phyloP scores from a whole-genome alignment of 75 land plant species.

The Selaginella tamariscina region DNA sequence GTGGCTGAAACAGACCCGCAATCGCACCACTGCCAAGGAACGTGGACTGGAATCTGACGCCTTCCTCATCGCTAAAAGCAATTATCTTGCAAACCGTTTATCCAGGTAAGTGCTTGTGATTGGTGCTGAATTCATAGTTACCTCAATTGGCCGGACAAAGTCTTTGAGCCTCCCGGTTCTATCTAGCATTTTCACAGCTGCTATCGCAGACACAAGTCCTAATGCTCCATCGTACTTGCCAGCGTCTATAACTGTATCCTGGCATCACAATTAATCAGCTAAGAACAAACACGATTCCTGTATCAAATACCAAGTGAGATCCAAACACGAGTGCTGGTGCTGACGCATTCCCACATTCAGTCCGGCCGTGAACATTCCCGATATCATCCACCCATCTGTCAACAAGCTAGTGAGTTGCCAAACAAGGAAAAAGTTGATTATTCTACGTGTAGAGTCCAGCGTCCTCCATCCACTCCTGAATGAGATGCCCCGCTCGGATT shows the following conservation, averaged over 20 bases:
- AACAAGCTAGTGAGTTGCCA: background rate
- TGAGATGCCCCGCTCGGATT: constrained; percentile 46
- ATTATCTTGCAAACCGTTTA: constrained; percentile 46
- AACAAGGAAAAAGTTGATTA: background rate
- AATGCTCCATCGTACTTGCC: constrained; percentile 88
- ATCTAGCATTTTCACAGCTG: constrained; percentile 70
- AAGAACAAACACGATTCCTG: background rate
- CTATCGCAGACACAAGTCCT: constrained; percentile 81
- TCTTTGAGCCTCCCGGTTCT: constrained; percentile 33
- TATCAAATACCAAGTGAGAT: constrained; percentile 62
- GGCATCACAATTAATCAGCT: background rate
- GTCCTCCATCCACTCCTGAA: constrained; percentile 82
- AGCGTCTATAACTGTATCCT: constrained; percentile 99
- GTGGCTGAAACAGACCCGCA: constrained; percentile 60
- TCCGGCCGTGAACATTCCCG: constrained; percentile 92
- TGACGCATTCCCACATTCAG: constrained; percentile 49
- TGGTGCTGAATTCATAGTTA: constrained; percentile 9
- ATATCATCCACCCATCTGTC: constrained; percentile 84
- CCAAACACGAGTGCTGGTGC: constrained; percentile 66
- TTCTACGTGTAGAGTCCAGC: constrained; percentile 94
- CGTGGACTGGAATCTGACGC: constrained; percentile 90
- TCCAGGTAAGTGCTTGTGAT: background rate
- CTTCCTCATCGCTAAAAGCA: constrained; percentile 99
- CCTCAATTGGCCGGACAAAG: constrained; percentile 79
- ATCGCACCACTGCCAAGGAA: constrained; percentile 93